Base-by-base conservation (phyloP, 2,329 filamentous ascomycete genomes). In the Ascochyta viciae-villosae region DNA sequence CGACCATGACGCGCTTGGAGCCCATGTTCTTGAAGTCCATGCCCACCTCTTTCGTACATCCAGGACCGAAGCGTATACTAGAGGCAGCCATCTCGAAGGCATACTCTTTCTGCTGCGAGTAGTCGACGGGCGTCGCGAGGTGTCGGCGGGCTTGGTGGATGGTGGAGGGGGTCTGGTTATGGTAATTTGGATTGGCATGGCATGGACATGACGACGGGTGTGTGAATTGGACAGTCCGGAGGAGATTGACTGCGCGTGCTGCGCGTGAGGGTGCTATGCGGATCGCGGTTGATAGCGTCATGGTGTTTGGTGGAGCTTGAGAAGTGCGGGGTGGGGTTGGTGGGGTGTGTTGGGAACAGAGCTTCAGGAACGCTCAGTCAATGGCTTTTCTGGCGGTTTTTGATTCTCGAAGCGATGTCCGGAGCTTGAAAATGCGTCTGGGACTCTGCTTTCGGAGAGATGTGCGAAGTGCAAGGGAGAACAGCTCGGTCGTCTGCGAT, bases 81-180 rank as follows among this genome's bases (percentile, higher is more conserved):
- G 91, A 96, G 1, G 95, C 92, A 0, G 95, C 95, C 94, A 99
- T 96, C 76, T 99, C 95, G 73, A 99, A 99, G 13, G 95, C 95
- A 79, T 99, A 99, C 76, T 99, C 95, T 75, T 96, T 96, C 70
- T 92, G 85, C 62, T 87, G 85, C 2, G 85, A 83, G 8, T 83
- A 78, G 68, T 92, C 88, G 26, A 89, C 79, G 0, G 93, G 91
- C 0, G 91, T 94, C n/a, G 91, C 92, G 57, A 93, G 78, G 57
- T 84, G 81, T 37, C 85, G 78, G 37, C 82, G 82, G 35, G 83
- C 83, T 77, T 85, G 83, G 12, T 73, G 67, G 38, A 82, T 72
- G 6, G 81, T 75, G 2, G 62, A 66, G 5, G 67, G 69, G 27
- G 64, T 67, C 35, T 66, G 66, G 43, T 82, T 74, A 64, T 93